Evolutionary conservation across 2,329 filamentous ascomycete species (phyloP).

Genomic region (Sporothrix phasma): DNA sequence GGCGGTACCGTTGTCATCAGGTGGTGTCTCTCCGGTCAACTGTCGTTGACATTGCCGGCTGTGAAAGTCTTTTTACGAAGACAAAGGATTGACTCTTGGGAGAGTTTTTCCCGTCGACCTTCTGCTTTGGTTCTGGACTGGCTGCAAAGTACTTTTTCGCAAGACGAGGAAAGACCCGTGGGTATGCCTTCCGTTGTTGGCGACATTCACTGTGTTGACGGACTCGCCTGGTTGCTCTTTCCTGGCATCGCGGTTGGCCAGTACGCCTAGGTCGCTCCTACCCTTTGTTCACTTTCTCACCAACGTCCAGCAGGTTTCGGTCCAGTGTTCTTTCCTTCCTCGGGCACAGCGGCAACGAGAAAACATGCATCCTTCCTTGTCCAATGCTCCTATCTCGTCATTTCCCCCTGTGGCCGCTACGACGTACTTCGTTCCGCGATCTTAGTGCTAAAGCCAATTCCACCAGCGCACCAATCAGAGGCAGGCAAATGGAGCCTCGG

Average conservation of each 20-base stretch:
- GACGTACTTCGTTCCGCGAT: background rate
- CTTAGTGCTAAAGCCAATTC: slow-evolving; percentile 4
- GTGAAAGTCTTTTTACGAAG: background rate
- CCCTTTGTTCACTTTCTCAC: background rate
- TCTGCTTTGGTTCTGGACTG: background rate
- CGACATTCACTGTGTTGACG: no score
- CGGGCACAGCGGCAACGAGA: background rate
- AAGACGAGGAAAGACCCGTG: background rate
- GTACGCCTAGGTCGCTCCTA: background rate
- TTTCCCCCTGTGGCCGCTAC: slow-evolving; percentile 2
- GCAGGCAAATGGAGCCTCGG: background rate
- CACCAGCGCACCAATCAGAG: background rate
- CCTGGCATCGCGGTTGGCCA: background rate
- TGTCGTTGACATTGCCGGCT: background rate
- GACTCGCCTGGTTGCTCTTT: background rate
- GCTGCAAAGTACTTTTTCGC: background rate
- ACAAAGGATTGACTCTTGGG: background rate
- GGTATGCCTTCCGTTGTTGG: background rate
- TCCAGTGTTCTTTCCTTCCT: background rate
- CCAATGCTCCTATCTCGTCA: background rate
- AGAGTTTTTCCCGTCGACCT: background rate
- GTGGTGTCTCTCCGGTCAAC: no score
- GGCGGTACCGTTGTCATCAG: background rate
- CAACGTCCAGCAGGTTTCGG: background rate
- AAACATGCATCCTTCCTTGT: background rate